Evolutionary conservation across 495 filamentous ascomycete species (phyloP), one percentile per base, ranked within the genome.

Genomic region (Cairneyella variabilis): DNA sequence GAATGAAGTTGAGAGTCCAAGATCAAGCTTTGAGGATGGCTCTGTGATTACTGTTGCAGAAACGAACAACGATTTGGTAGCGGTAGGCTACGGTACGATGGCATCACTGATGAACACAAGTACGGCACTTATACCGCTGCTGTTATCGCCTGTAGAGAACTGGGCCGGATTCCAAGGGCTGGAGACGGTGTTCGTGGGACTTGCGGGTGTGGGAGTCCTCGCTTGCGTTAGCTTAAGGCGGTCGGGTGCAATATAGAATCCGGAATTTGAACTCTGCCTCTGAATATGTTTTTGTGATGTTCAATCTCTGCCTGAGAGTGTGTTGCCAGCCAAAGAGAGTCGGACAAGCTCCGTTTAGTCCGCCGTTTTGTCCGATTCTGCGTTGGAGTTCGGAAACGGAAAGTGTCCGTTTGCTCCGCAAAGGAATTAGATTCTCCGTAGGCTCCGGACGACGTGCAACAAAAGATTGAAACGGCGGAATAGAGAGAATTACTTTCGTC

Each of bases 131-230:
- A 27, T 50, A 11, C 47, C 47, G 3, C n/a, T 50, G 12, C 8
- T 39, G 1, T 23, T 50, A 12, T 28, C 47, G 18, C 12, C 7
- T 4, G 20, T 39, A 27, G 47, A 50, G 30, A 50, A 11, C 22
- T 39, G 21, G 32, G 34, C 30, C 1, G 32, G 47, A 7, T 50
- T 34, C 23, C 25, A 18, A 17, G 47, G 47, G 10, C 7, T 50
- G 14, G 47, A 50, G 32, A 39, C 39, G 47, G 47, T 50, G 30
- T 50, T 50, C 22, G 47, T 50, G 18, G 34, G 28, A 7, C 21
- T 50, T 11, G 30, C 47, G 9, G n/a, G 10, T 10, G 17, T 50
- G n/a, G 21, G 18, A 14, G 32, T 39, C 7, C 10, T 50, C 23
- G 47, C 47, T 32, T 32, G 28, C 14, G 14, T 32, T 7, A 32